Evolutionary conservation across 306 rosid genomes (phyloP).

Genomic region (Prunus dulcis): DNA sequence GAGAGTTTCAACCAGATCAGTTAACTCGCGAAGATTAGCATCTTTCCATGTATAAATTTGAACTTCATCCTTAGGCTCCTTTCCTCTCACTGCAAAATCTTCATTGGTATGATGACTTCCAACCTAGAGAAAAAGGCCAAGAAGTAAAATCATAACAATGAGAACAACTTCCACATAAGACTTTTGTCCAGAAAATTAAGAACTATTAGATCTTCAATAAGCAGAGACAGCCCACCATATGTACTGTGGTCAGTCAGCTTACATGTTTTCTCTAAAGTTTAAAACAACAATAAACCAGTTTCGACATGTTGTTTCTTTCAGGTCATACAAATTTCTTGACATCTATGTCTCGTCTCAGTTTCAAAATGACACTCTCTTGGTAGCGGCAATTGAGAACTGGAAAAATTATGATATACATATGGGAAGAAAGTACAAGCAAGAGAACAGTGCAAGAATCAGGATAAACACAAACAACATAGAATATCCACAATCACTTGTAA

Average conservation of each 20-base stretch:
- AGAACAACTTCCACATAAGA: not conserved
- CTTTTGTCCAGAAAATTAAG: not conserved
- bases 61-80: conserved; percentile 93
- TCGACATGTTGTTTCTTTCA: not conserved
- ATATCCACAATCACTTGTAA: not conserved
- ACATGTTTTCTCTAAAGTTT: not conserved
- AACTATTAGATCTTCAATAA: not conserved
- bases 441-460: not conserved
- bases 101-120: conserved; percentile 73
- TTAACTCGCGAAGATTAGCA: conserved; percentile 84
- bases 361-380: not conserved
- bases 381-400: not conserved
- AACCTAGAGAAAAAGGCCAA: conserved; percentile 35
- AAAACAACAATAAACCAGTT: not conserved
- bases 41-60: conserved; percentile 98
- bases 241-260: not conserved
- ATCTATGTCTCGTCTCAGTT: not conserved
- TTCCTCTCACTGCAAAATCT: conserved; percentile 82
- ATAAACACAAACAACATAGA: not conserved
- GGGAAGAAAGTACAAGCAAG: not conserved
- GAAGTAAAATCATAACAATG: not conserved
- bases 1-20: conserved; percentile 58
- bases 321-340: not conserved
- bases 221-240: not conserved
- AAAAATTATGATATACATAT: not conserved